A percentile compares a stretch with the other conserved stretches of the same genome.
These are phyloP conservation scores for Penicillium coffeae DNA, from an alignment of 495 filamentous ascomycete species.

Conservation along the genomic window DNA sequence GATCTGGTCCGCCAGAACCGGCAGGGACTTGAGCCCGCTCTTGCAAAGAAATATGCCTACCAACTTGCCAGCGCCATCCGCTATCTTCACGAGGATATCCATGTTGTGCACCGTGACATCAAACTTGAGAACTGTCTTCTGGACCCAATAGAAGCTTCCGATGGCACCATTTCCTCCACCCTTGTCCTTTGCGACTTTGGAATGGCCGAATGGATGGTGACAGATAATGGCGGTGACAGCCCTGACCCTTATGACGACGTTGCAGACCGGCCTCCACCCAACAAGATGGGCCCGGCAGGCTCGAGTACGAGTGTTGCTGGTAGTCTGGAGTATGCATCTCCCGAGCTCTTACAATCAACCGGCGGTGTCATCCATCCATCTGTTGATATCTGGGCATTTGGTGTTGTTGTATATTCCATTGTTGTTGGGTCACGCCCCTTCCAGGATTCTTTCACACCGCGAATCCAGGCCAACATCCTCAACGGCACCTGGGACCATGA, in stretches of 20 bases:
- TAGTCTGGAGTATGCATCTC: constrained; percentile 64
- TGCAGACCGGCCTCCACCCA: constrained; percentile 42
- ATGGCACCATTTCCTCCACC: constrained; percentile 48
- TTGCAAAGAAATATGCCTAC: constrained; percentile 61
- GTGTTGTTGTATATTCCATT: constrained; percentile 61
- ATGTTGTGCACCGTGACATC: constrained; percentile 68
- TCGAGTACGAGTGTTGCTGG: constrained; percentile 57
- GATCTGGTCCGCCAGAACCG: constrained; percentile 61
- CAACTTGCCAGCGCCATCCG: constrained; percentile 67
- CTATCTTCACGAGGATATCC: constrained; percentile 70
- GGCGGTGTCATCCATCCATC: constrained; percentile 49
- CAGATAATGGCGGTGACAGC: constrained; percentile 45
- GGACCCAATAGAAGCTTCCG: constrained; percentile 47
- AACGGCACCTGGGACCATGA: constrained; percentile 58
- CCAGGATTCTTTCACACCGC: constrained; percentile 56
- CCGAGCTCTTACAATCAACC: constrained; percentile 52
- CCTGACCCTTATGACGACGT: constrained; percentile 49
- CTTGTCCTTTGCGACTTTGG: constrained; percentile 72
- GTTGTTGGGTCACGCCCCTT: constrained; percentile 67
- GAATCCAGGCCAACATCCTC: constrained; percentile 57
- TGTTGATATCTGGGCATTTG: constrained; percentile 72
- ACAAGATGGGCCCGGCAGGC: constrained; percentile 52
- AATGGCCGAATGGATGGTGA: constrained; percentile 67
- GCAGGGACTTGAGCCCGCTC: constrained; percentile 45
- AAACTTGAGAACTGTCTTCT: constrained; percentile 77